Base-by-base conservation (phyloP, 306 rosid species). In the Sophora flavescens region DNA sequence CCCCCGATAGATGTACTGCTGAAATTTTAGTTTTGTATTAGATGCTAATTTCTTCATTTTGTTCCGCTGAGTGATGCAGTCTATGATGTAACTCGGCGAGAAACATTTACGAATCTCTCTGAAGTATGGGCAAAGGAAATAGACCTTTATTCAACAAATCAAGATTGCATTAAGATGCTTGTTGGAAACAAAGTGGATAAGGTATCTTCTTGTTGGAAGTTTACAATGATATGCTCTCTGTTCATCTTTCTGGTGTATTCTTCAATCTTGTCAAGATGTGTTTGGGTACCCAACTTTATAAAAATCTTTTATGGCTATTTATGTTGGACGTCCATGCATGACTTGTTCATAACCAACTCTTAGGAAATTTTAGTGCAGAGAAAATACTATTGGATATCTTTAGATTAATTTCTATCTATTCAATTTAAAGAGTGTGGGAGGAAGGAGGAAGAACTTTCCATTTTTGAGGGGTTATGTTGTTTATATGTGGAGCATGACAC, bases 111-210 rank as follows among this genome's bases (percentile, higher is more conserved):
- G 4, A 88, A 90, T 83, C 95, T 95, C 69, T 86, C 96, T 57
- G 97, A 95, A 73, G 74, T 95, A 81, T 95, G 98, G 98, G 87
- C 97, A 30, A 95, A 84, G 88, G 97, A 95, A 85, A 79, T 95
- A 68, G 97, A 92, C 32, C 97, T 95, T 67, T 89, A 95, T 86
- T 95, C 96, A 30, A 95, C 97, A 82, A 92, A 95, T 86, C 93
- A 84, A 66, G 97, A 95, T 66, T 92, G 97, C 92, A 95, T 95
- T 87, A 95, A 90, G 84, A 92, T 95, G 97, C 97, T 95, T 72
- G 98, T 95, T 30, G 98, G 97, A 72, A 92, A 95, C 91, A 95
- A 95, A 87, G 91, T 92, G 54, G 98, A 95, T 68, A 90, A 90
- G 98, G 98, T 94, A 89, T 76, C 11, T 75, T 72, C 42, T 66